A percentile compares a stretch with the other conserved stretches of the same genome.
Conservation (phyloP, 2,329 filamentous ascomycete genomes). For the Coniella lustricola region DNA sequence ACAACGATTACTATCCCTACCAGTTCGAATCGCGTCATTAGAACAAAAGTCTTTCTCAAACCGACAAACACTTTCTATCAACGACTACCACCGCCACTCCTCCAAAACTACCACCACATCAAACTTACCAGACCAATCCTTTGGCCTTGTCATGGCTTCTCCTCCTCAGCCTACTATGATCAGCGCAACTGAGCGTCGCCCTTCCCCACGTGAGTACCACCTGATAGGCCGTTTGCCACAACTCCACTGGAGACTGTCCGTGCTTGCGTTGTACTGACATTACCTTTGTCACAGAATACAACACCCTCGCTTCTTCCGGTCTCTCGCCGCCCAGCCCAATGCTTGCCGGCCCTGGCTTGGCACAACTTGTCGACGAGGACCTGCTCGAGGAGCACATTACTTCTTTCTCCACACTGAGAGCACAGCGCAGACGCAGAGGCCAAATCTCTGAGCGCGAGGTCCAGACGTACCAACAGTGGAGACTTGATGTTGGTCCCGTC, state of each 20-base stretch:
- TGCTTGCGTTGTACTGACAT: constrained; percentile 3
- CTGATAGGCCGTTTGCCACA: too few species aligned
- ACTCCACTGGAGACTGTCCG: too few species aligned
- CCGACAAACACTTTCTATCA: background rate
- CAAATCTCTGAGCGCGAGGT: constrained; percentile 6
- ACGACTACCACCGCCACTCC: background rate
- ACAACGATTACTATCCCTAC: background rate
- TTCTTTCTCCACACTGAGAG: background rate
- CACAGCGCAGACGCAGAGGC: constrained; percentile 1
- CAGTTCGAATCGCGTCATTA: background rate
- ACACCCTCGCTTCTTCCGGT: background rate
- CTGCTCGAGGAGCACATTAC: constrained; percentile 3
- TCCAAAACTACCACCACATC: background rate
- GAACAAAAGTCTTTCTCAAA: background rate
- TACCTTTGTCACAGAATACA: background rate
- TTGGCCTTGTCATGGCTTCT: constrained; percentile 9
- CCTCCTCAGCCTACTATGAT: constrained; percentile 1
- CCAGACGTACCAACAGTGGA: constrained; percentile 6
- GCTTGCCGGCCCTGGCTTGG: background rate
- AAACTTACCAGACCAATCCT: too few species aligned
- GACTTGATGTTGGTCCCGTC: constrained; percentile 1
- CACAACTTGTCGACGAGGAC: constrained; percentile 4
- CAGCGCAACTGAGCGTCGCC: constrained; percentile 2
- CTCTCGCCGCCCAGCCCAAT: background rate
- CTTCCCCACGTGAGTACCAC: constrained; percentile 3